Base-by-base conservation (phyloP, 495 filamentous ascomycete species). In the Platismatia glauca region DNA sequence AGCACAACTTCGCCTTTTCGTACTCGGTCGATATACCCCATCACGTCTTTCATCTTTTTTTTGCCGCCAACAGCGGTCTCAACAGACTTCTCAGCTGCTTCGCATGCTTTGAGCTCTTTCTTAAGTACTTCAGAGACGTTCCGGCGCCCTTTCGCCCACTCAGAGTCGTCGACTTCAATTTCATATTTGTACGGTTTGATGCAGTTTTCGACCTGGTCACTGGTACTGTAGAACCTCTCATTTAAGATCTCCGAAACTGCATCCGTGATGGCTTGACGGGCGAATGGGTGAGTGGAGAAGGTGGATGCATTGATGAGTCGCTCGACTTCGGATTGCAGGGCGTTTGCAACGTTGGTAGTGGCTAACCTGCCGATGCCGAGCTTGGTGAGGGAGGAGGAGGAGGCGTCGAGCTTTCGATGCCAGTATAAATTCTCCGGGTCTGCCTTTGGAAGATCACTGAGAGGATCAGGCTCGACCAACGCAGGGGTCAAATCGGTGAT, bases 161-260 rank as follows among this genome's bases (percentile, higher is more conserved):
- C 95, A 8, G 83, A 77, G 27, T 90, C 88, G 65, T 96, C 89
- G 55, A 97, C 85, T 70, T 99, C 94, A 56, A 97, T 94, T 62
- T 97, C 90, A 67, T 87, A 97, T 71, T 97, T 99, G 78, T 91
- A 99, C 3, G 94, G 94, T 72, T 99, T 99, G 78, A 99, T 93
- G 71, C 94, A 97, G 70, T 97, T 97, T 73, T 99, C 94, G n/a
- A 99, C 91, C 72, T 97, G 93, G 70, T 99, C 94, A 66, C 88
- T 90, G 4, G 95, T 97, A 70, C 90, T 91, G 76, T 96, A 97
- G 67, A 95, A 96, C 3, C 92, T 85, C 63, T 99, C 94, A 64
- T 91, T 94, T 20, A 99, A 75, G 53, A 97, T 97, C 41, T 84
- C 85, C 2, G 87, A 86, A 24, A 89, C 89, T 5, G 94, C 93